Percentiles rank a stretch among this genome's conserved stretches.
phyloP scores from a whole-genome alignment of 2,329 filamentous ascomycete genomes.

The Atkinsonella texensis region DNA sequence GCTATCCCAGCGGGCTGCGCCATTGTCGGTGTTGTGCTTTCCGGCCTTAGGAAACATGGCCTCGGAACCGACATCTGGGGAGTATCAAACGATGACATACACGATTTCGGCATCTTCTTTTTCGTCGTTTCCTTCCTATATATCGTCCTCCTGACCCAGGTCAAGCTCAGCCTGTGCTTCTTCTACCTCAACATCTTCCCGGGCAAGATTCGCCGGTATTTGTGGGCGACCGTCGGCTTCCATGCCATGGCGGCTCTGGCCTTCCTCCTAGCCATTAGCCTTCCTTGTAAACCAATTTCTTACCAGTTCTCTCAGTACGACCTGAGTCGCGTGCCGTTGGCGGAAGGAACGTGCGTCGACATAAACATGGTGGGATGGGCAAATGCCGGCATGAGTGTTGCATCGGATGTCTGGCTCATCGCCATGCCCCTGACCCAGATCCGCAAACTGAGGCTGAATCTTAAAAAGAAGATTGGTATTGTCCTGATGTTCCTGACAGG shows the following conservation, averaged over 20 bases:
- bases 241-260: constrained; percentile 16
- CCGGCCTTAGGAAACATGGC: constrained; percentile 13
- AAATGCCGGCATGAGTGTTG: neutral
- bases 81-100: neutral
- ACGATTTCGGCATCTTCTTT: constrained; percentile 22
- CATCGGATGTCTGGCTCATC: constrained; percentile 3
- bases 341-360: neutral
- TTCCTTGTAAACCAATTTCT: constrained; percentile 26
- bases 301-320: constrained; percentile 27
- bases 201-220: constrained; percentile 14
- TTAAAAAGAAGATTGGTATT: constrained; percentile 6
- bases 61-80: constrained; percentile 12
- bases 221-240: constrained; percentile 22
- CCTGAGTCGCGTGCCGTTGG: neutral
- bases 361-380: neutral
- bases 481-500: constrained; percentile 4
- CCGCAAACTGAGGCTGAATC: neutral
- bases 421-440: constrained; percentile 4
- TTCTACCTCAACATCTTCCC: constrained; percentile 34
- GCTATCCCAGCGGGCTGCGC: constrained; percentile 11
- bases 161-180: constrained; percentile 28
- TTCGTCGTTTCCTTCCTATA: constrained; percentile 24
- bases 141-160: constrained; percentile 23
- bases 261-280: constrained; percentile 21
- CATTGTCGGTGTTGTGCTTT: constrained; percentile 11